phyloP scores from a whole-genome alignment of 2,329 filamentous ascomycete genomes.

The Epichloe festucae region DNA sequence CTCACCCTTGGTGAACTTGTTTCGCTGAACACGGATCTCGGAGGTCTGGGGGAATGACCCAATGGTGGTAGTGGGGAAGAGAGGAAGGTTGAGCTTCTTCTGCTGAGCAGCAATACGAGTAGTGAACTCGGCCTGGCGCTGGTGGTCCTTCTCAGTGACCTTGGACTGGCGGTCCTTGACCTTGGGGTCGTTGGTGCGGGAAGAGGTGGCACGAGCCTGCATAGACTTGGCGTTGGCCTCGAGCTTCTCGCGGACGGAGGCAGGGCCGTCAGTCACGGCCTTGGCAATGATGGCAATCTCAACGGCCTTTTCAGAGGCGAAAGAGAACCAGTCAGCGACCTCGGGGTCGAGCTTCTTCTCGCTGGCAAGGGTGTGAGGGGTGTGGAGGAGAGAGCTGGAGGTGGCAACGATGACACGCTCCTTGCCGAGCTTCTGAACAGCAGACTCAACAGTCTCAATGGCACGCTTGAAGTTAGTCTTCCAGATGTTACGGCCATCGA shows the following conservation, averaged over 20 bases:
- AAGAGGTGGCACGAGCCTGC: constrained; percentile 79
- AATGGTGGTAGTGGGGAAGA: constrained; percentile 98
- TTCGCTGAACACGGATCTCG: constrained; percentile 92
- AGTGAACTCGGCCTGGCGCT: constrained; percentile 84
- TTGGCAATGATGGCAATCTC: constrained; percentile 92
- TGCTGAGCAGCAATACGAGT: constrained; percentile 77
- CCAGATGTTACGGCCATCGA: constrained; percentile 99
- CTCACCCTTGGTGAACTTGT: constrained; percentile 98
- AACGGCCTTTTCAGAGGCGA: constrained; percentile 84
- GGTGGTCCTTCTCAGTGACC: constrained; percentile 73
- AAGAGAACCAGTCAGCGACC: constrained; percentile 96
- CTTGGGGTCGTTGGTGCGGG: constrained; percentile 89
- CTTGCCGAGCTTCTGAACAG: constrained; percentile 90
- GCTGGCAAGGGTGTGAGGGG: constrained; percentile 90
- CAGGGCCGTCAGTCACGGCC: constrained; percentile 87
- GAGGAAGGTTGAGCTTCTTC: constrained; percentile 81
- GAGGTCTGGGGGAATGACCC: constrained; percentile 99
- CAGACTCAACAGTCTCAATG: constrained; percentile 80
- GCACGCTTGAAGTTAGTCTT: constrained; percentile 98
- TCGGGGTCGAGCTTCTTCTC: constrained; percentile 97
- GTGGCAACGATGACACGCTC: constrained; percentile 94
- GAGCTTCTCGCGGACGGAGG: constrained; percentile 72
- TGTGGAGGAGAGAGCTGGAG: constrained; percentile 95
- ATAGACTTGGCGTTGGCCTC: constrained; percentile 95
- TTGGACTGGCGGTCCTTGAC: constrained; percentile 94